Conservation (phyloP, 805 yeast species). For the Myxozyma melibiosi region DNA sequence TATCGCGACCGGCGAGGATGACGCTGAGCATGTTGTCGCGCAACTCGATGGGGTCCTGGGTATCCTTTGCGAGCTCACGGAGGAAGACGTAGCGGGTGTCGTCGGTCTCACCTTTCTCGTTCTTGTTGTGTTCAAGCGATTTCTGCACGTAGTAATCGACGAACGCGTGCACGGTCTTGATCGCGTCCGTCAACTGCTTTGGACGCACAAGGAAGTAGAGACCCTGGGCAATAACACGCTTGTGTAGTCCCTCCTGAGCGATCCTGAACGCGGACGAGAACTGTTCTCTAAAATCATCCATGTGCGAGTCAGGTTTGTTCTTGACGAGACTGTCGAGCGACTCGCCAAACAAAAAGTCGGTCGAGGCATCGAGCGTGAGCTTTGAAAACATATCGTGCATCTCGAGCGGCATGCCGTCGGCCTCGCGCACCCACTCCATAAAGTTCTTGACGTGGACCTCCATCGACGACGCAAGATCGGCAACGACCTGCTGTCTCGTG, state of each 20-base stretch:
- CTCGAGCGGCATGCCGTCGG: conserved; percentile 32
- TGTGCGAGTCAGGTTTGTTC: neutral
- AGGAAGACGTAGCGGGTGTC: neutral
- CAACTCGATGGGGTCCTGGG: conserved; percentile 50
- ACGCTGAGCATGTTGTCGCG: conserved; percentile 53
- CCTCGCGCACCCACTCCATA: conserved; percentile 13
- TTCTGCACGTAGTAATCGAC: conserved; percentile 47
- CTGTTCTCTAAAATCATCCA: conserved; percentile 6
- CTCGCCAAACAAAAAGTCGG: conserved; percentile 43
- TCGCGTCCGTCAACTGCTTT: conserved; percentile 41
- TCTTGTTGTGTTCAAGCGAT: conserved; percentile 40
- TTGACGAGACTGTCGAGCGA: conserved; percentile 25
- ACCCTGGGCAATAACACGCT: conserved; percentile 33
- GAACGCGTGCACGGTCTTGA: conserved; percentile 40
- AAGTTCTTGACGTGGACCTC: conserved; percentile 37
- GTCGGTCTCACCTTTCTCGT: neutral
- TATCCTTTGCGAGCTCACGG: conserved; percentile 40
- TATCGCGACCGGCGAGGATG: conserved; percentile 27
- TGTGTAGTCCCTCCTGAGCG: conserved; percentile 28
- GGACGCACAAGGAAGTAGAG: conserved; percentile 33
- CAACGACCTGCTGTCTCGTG: conserved; percentile 39
- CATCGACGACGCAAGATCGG: conserved; percentile 31
- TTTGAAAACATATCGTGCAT: conserved; percentile 38
- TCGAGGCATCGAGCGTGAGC: conserved; percentile 42
- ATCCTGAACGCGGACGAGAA: conserved; percentile 34